Conservation (phyloP, 106 monocot genomes). For the Acorus gramineus region DNA sequence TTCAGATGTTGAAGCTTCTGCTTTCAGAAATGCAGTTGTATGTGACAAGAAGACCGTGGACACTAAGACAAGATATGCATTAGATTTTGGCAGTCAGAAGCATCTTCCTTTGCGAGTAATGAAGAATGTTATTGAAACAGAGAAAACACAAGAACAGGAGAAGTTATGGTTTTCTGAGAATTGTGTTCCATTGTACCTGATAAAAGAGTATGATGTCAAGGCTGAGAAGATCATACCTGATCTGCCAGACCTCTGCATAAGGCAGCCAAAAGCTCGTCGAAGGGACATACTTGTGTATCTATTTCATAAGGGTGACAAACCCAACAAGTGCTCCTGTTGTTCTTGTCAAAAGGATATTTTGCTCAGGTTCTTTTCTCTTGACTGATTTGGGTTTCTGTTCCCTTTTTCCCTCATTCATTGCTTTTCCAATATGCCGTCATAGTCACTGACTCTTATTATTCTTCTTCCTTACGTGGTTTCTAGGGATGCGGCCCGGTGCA, state of each 20-base stretch:
- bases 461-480: conserved; percentile 6
- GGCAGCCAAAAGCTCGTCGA: conserved; percentile 18
- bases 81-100: conserved; percentile 56
- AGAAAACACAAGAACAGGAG: conserved; percentile 25
- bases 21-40: conserved; percentile 68
- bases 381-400: not conserved
- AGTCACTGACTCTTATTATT: conserved; percentile 4
- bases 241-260: conserved; percentile 21
- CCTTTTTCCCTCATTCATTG: not conserved
- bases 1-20: conserved; percentile 35
- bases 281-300: conserved; percentile 65
- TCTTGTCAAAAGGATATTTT: conserved; percentile 53
- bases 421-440: not conserved
- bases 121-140: conserved; percentile 61
- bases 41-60: conserved; percentile 42
- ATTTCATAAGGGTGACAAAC: conserved; percentile 36
- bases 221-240: not conserved
- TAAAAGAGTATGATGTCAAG: conserved; percentile 66
- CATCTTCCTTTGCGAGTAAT: conserved; percentile 67
- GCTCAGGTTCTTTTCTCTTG: conserved; percentile 35
- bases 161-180: conserved; percentile 79
- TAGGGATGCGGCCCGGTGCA: conserved; percentile 63
- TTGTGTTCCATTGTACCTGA: conserved; percentile 68
- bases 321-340: conserved; percentile 33
- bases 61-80: conserved; percentile 46